Percentiles rank a stretch among this genome's conserved stretches.
Conservation (phyloP, 1,139 yeast species). For the Pneumocystis jirovecii region DNA sequence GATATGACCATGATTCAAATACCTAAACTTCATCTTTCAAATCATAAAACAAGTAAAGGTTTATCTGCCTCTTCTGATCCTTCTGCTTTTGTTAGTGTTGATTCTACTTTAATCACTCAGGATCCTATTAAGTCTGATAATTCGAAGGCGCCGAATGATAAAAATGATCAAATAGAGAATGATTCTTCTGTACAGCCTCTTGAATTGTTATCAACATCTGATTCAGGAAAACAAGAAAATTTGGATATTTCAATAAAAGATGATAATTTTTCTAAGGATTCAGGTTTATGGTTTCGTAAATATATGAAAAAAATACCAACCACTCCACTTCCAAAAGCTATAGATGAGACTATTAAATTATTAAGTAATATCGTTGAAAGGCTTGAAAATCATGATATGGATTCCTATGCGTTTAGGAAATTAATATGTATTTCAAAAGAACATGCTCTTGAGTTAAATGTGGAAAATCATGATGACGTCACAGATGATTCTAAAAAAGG, state of each 20-base stretch:
- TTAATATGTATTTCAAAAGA: slow-evolving; percentile 8
- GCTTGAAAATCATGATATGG: slow-evolving; percentile 4
- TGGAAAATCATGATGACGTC: neutral
- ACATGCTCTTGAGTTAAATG: neutral
- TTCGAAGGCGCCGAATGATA: neutral
- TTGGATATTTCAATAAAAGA: neutral
- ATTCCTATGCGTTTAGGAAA: slow-evolving; percentile 7
- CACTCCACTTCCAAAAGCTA: slow-evolving; percentile 6
- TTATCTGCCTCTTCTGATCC: neutral
- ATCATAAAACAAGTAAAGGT: neutral
- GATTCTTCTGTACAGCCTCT: neutral
- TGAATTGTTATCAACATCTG: neutral
- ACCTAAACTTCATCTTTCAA: neutral
- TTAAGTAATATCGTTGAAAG: slow-evolving; percentile 2
- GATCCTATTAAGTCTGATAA: neutral
- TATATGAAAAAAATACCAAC: slow-evolving; percentile 6
- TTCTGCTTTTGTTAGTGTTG: neutral
- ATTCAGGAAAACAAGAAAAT: neutral
- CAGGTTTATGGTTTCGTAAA: slow-evolving; percentile 6
- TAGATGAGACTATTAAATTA: slow-evolving; percentile 5
- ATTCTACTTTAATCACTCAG: neutral
- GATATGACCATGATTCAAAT: neutral
- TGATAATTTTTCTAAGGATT: neutral
- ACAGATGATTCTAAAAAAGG: neutral
- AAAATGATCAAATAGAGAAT: neutral